Conservation (phyloP, 331 rosid species). For the Rhamnella rubrinervis region DNA sequence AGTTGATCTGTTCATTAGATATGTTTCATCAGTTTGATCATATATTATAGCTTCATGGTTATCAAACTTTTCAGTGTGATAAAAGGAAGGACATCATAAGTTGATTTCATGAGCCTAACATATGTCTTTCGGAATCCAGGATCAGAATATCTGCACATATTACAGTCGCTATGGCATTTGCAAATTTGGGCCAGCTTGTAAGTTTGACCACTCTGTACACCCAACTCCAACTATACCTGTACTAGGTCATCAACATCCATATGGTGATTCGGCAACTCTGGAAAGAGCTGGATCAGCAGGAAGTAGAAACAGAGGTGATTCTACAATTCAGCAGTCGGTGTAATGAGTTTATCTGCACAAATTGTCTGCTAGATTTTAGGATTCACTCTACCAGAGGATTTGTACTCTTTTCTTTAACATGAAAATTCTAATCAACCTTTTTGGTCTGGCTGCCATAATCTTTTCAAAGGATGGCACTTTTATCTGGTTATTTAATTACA, state of each 20-base stretch:
- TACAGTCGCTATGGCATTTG: slow-evolving; percentile 88
- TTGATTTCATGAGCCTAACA: slow-evolving; percentile 4
- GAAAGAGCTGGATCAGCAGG: slow-evolving; percentile 47
- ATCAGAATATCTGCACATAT: slow-evolving; percentile 65
- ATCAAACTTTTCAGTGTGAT: too few relatives aligned
- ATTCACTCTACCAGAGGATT: slow-evolving; percentile 25
- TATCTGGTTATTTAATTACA: slow-evolving; percentile 25
- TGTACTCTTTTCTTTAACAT: slow-evolving; percentile 30
- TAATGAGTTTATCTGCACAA: slow-evolving; percentile 29
- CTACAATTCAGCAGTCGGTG: slow-evolving; percentile 40
- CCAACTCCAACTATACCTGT: slow-evolving; percentile 35
- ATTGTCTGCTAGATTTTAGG: slow-evolving; percentile 44
- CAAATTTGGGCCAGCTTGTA: slow-evolving; percentile 93
- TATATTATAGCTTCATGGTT: slow-evolving; percentile 1
- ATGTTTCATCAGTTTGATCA: not conserved
- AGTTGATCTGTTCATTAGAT: too few relatives aligned
- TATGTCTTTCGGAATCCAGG: slow-evolving; percentile 52
- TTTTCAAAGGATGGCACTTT: slow-evolving; percentile 46
- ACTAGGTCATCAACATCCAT: slow-evolving; percentile 49
- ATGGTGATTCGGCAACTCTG: slow-evolving; percentile 31
- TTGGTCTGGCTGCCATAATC: slow-evolving; percentile 33
- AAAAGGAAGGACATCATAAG: too few relatives aligned
- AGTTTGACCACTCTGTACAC: slow-evolving; percentile 64
- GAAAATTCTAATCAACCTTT: slow-evolving; percentile 15
- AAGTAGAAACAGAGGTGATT: slow-evolving; percentile 43